Percentiles rank a stretch among this genome's conserved stretches.
Evolutionary conservation across 2,329 filamentous ascomycete genomes (phyloP).

Genomic region (Phaeophleospora eucalypticola): DNA sequence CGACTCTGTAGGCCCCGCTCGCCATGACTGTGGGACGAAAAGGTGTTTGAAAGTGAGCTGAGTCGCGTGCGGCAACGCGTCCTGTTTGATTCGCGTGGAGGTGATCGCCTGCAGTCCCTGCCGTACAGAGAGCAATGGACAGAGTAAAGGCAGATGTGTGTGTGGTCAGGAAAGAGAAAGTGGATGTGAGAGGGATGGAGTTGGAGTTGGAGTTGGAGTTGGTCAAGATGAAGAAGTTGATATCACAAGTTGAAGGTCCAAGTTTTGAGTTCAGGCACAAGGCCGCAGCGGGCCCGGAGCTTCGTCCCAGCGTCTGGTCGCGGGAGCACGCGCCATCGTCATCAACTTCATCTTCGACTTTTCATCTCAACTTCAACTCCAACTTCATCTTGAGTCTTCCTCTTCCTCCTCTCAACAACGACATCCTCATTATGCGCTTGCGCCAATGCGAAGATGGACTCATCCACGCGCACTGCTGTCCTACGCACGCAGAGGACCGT

Average conservation of each 20-base stretch:
- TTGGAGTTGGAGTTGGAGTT: neutral
- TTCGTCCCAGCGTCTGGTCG: too few species aligned
- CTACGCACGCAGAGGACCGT: neutral
- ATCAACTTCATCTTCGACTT: neutral
- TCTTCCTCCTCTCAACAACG: neutral
- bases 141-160: neutral
- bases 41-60: neutral
- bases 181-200: neutral
- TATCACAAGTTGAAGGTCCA: too few species aligned
- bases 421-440: conserved; percentile 17
- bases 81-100: neutral
- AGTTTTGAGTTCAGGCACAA: neutral
- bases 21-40: conserved; percentile 10
- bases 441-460: conserved; percentile 29
- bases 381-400: neutral
- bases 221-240: too few species aligned
- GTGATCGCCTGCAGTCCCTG: too few species aligned
- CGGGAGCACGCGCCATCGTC: neutral
- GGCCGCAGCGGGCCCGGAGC: neutral
- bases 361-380: neutral
- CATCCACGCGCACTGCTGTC: conserved; percentile 6
- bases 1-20: conserved; percentile 17
- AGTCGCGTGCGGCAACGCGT: neutral
- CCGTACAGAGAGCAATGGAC: neutral
- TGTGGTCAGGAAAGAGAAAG: neutral